Conservation (phyloP, 2,329 filamentous ascomycete species). For the Graphilbum ipis-grandicollis region DNA sequence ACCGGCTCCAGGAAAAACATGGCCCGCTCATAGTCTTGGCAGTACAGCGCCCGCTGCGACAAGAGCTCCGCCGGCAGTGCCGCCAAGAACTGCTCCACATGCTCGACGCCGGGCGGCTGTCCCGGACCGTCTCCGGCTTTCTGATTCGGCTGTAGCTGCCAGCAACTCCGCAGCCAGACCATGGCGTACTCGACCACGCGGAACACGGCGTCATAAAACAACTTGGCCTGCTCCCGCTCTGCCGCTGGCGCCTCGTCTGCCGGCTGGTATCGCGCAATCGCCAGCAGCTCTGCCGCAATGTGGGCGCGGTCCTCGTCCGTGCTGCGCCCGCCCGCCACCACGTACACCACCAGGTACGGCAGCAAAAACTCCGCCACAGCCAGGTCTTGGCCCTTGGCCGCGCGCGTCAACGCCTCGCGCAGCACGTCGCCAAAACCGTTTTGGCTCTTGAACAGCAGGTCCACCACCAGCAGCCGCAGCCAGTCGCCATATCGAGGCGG, state of each 20-base stretch:
- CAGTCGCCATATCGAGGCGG: constrained; percentile 69
- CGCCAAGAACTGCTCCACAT: constrained; percentile 32
- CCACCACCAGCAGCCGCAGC: constrained; percentile 65
- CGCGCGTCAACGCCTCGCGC: constrained; percentile 64
- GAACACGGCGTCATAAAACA: constrained; percentile 84
- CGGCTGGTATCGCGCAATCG: constrained; percentile 49
- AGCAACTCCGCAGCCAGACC: constrained; percentile 59
- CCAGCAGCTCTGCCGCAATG: constrained; percentile 56
- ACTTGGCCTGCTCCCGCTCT: constrained; percentile 58
- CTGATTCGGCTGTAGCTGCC: constrained; percentile 52
- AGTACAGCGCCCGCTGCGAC: constrained; percentile 76
- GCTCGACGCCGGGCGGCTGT: constrained; percentile 21
- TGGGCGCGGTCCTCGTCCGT: constrained; percentile 38
- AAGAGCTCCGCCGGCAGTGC: constrained; percentile 58
- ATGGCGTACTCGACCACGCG: constrained; percentile 81
- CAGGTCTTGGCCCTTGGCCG: constrained; percentile 73
- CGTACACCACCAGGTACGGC: constrained; percentile 72
- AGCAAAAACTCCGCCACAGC: constrained; percentile 77
- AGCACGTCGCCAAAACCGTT: constrained; percentile 58
- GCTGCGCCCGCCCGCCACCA: constrained; percentile 47
- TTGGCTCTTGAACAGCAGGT: constrained; percentile 64
- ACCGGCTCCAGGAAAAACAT: constrained; percentile 92
- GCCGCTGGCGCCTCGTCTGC: constrained; percentile 32
- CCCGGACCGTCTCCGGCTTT: too few species aligned
- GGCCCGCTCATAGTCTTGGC: constrained; percentile 79